Base-by-base conservation (phyloP, 768 basidiomycete species). In the Imleria badia region DNA sequence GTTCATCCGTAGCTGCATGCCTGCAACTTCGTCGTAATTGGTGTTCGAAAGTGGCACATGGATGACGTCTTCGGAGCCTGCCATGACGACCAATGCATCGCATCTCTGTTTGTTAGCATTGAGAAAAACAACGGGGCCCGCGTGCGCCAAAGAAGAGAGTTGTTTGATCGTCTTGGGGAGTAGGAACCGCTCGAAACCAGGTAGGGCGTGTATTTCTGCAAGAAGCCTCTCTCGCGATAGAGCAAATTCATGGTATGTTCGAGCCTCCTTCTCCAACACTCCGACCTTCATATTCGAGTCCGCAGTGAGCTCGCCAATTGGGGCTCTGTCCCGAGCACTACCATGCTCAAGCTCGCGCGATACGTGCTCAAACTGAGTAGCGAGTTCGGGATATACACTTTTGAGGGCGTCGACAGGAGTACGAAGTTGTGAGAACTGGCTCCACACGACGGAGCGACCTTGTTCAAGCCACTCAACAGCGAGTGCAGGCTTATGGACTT, bases 401-500 rank as follows among this genome's bases (percentile, higher is more conserved):
- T 29, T 33, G 13, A 48, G 30, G 15, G 41, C 45, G 39, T 54
- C 51, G 6, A 45, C 7, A 9, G 52, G 26, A 2, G 34, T 46
- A 20, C 52, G 46, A 15, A 54, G 52, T 10, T 36, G 41, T 6
- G 31, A 19, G 3, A 11, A 10, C 23, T n/a, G 22, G 26, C 3
- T n/a, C 34, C 46, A 35, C n/a, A 47, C 46, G 6, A 55, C 11
- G 20, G 39, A 55, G 19, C 46, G 46, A 6, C 53, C 41, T 33
- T 54, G 39, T 22, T 51, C 50, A 1, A 56, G 39, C 44, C 50
- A 56, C 17, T 50, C 48, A 13, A 48, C 45, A 15, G 52, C 52
- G 12, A 48, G 36, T 19, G 31, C 52, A 3, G 20, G 45, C n/a
- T 8, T 26, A 12, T 26, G 13, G 9, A 3, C 31, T 1, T 40